Evolutionary conservation across 2,329 filamentous ascomycete species (phyloP), one percentile per base, ranked within the genome.

Genomic region (Fusarium xylarioides): DNA sequence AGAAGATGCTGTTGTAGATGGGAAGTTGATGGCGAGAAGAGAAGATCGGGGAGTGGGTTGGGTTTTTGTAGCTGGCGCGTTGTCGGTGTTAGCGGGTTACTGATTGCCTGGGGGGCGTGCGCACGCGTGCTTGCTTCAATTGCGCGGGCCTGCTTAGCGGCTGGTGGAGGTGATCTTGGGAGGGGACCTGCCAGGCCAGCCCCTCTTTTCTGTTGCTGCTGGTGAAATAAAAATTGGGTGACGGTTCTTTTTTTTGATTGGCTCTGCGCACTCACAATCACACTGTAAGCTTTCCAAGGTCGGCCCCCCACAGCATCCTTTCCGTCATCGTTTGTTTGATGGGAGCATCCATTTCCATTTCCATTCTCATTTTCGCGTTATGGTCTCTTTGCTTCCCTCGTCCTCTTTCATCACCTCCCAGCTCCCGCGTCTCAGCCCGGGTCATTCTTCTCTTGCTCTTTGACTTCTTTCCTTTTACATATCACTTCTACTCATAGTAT

Each of bases 41-140:
- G 81, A 81, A 82, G 82, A 83, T 85, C 81, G 85, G 86, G 87
- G 86, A 85, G 85, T 81, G 80, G 80, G 79, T 80, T 83, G 85
- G 83, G 82, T 83, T 89, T 90, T 89, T 90, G 88, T 90, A 90
- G 85, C 85, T 88, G 86, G 85, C 85, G 86, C 85, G 86, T 82
- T 82, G 81, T 76, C 74, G 81, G 80, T 81, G 80, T 81, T 82
- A 83, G 83, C 82, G 82, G 81, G 81, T 86, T 89, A 88, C 88
- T 90, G 88, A 90, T 90, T 89, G 80, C 77, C 74, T 63, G 52
- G 70, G 76, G 71, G 74, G 72, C 64, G 73, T 74, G 73, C 42
- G 68, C 73, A 75, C 73, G 73, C 73, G 67, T 73, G 68, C 65
- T 64, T 74, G 68, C 66, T 63, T 53, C 49, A 38, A 38, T 54